Conservation (phyloP, 164 flowering plant species). For the Brasenia schreberi region DNA sequence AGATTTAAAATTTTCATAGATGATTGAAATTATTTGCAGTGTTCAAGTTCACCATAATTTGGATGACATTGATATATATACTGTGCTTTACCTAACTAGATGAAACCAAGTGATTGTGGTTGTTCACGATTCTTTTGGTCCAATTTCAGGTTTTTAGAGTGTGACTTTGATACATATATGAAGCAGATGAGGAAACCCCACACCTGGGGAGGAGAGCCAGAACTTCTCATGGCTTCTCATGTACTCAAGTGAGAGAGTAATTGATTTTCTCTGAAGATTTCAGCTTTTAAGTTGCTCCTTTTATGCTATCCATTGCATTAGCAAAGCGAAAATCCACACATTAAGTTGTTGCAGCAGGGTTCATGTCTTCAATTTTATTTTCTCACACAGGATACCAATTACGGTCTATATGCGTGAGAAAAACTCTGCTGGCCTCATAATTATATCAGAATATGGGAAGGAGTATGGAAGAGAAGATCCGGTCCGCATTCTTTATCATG, state of each 20-base stretch:
- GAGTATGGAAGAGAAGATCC: constrained; percentile 85
- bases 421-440: constrained; percentile 61
- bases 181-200: constrained; percentile 80
- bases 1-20: too few relatives aligned
- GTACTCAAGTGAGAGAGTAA: constrained; percentile 59
- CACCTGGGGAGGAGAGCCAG: constrained; percentile 99
- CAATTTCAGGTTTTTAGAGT: constrained; percentile 72
- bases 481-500: constrained; percentile 72
- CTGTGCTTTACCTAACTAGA: too few relatives aligned
- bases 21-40: too few relatives aligned
- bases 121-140: too few relatives aligned
- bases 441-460: constrained; percentile 90
- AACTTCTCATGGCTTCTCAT: constrained; percentile 88
- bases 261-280: background rate
- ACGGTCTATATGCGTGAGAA: constrained; percentile 77
- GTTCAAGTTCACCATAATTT: too few relatives aligned
- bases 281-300: background rate
- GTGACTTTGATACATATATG: constrained; percentile 82
- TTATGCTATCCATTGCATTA: background rate
- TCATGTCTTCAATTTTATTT: background rate
- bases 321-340: too few relatives aligned
- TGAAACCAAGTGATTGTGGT: too few relatives aligned
- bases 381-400: constrained; percentile 69
- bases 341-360: too few relatives aligned
- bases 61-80: too few relatives aligned